A percentile compares a stretch with the other conserved stretches of the same genome.
Conservation (phyloP, 805 yeast genomes). For the Wickerhamomyces chambardii region DNA sequence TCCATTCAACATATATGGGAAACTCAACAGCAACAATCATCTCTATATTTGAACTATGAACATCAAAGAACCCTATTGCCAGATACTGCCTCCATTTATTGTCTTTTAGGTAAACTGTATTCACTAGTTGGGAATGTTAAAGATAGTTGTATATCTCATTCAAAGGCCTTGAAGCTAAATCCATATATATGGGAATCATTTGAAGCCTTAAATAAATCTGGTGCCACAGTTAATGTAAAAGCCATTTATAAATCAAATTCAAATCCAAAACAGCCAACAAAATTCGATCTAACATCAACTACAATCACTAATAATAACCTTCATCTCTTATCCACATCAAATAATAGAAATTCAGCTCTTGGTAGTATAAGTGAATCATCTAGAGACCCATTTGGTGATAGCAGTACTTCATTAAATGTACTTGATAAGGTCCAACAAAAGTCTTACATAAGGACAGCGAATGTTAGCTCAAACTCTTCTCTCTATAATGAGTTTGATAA, state of each 20-base stretch:
- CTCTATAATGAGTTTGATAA: slow-evolving; percentile 1
- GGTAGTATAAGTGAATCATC: slow-evolving; percentile 1
- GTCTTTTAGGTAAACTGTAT: slow-evolving; percentile 64
- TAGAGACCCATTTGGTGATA: slow-evolving; percentile 20
- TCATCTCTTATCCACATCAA: no score
- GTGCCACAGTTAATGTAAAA: slow-evolving; percentile 58
- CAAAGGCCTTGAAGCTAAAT: slow-evolving; percentile 61
- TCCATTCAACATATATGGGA: slow-evolving; percentile 29
- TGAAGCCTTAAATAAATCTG: slow-evolving; percentile 62
- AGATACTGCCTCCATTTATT: slow-evolving; percentile 60
- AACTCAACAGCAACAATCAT: slow-evolving; percentile 3
- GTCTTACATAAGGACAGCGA: not conserved
- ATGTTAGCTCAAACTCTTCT: not conserved
- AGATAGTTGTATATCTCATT: slow-evolving; percentile 58
- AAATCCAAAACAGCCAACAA: not conserved
- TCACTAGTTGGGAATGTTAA: slow-evolving; percentile 47
- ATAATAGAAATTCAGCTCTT: no score
- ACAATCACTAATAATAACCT: no score
- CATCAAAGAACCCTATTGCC: slow-evolving; percentile 33
- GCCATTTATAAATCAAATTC: slow-evolving; percentile 31
- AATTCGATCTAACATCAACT: no score
- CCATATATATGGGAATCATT: slow-evolving; percentile 87
- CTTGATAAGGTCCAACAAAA: not conserved
- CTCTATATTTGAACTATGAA: slow-evolving; percentile 26
- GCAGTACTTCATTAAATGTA: slow-evolving; percentile 2